Conservation (phyloP, 2,329 filamentous ascomycete genomes). For the Ophiostoma piceae region DNA sequence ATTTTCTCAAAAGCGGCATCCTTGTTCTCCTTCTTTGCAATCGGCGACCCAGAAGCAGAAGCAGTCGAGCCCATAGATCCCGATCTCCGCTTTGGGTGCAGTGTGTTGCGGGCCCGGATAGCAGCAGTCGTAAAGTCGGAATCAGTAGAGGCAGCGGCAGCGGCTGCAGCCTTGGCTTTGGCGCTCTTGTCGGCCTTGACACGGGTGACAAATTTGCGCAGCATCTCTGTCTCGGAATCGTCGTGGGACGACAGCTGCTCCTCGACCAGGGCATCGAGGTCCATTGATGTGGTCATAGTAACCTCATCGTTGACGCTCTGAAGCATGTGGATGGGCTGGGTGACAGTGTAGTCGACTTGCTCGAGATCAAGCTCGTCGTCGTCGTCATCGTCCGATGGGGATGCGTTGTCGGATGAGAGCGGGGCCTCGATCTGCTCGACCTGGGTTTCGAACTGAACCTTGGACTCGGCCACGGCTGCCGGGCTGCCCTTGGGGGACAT, state of each 20-base stretch:
- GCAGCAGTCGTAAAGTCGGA: not conserved
- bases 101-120: slow-evolving; percentile 18
- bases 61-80: slow-evolving; percentile 30
- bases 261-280: slow-evolving; percentile 17
- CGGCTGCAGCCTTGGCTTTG: slow-evolving; percentile 32
- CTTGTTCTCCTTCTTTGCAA: slow-evolving; percentile 28
- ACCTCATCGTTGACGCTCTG: slow-evolving; percentile 26
- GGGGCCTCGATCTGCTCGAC: not conserved
- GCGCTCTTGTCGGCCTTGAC: slow-evolving; percentile 35
- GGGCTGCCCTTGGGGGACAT: not conserved
- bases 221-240: slow-evolving; percentile 36
- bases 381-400: slow-evolving; percentile 9
- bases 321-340: slow-evolving; percentile 23
- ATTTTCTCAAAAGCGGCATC: not conserved
- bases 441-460: not conserved
- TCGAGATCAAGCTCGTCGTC: slow-evolving; percentile 6
- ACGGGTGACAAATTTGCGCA: slow-evolving; percentile 36
- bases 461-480: not conserved
- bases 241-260: slow-evolving; percentile 28
- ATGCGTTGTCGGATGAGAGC: not conserved
- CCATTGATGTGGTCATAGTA: slow-evolving; percentile 26
- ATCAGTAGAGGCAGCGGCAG: slow-evolving; percentile 12
- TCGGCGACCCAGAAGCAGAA: slow-evolving; percentile 33
- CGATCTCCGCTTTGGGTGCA: slow-evolving; percentile 29
- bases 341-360: slow-evolving; percentile 21